Evolutionary conservation across 2,329 filamentous ascomycete species (phyloP), one percentile per base, ranked within the genome.

Genomic region (Phaeosphaeria sp.): DNA sequence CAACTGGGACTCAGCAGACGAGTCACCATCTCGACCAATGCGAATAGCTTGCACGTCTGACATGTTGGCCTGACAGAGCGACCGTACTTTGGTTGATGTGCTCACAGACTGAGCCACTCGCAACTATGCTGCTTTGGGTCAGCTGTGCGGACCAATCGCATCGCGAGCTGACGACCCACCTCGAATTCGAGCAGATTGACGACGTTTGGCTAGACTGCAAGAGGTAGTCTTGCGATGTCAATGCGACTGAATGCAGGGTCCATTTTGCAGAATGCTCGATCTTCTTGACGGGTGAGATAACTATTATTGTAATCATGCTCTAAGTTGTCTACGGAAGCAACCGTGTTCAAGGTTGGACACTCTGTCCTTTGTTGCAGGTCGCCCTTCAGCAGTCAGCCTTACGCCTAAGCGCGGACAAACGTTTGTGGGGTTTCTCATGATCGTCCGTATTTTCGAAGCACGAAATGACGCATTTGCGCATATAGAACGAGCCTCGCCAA

Each of bases 131-230:
- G 60, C 60, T 22, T 63, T 56, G 22, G 54, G 63, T 18, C 25
- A 56, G 33, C 61, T 53, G 45, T 30, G 60, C 63, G 65, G 39
- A 27, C 65, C 66, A 67, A 69, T 69, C 59, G 59, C 54, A 64
- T 39, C 15, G 36, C 17, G 36, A 39, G 36, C 15, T 6, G 13
- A 15, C 17, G 13, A 17, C 17, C 36, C 36, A 39, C 17, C 17
- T 4, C 47, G 7, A 39, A 39, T 13, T 21, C 36, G 40, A 20
- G 3, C 40, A 15, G 17, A 11, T 20, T 44, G 7, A 22, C 9
- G 45, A 18, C 24, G n/a, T 27, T 4, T 27, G 27, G 6, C 21
- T 48, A 20, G 24, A 24, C 22, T 24, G 2, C 2, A 39, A 6
- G 36, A n/a, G 30, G 48, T 45, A 24, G 43, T 25, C 43, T 45